Evolutionary conservation across 75 land plant genomes (phyloP), one percentile per base, ranked within the genome.

Genomic region (Larix kaempferi): DNA sequence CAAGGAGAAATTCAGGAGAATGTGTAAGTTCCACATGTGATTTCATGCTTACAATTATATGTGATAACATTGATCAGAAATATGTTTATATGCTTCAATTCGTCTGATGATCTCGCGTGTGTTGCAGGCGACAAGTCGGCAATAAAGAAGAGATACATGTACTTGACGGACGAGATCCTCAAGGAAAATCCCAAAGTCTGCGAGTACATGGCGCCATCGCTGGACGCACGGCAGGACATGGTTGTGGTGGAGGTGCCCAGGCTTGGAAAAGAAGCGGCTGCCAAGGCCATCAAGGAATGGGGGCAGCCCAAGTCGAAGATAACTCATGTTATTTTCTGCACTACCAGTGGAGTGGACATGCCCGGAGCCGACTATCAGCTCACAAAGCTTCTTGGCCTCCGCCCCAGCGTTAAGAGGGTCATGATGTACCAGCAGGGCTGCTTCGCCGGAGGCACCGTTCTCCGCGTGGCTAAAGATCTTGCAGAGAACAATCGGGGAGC

Each of bases 401-500:
- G 17, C 69, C 60, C 77, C 22, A 35, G 61, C 41, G 61, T 25
- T 77, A 82, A 37, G 82, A 67, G 56, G 61, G 77, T 49, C 71
- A 61, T n/a, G 64, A 56, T 17, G 85, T 83, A 71, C 82, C 73
- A 19, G 2, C 57, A 56, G 57, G 57, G 14, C 88, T 84, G 15
- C 79, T 87, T 81, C 75, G 89, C 80, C 56, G 89, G 89, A 25
- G 89, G 82, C 77, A 78, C 89, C 11, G 84, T 82, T 54, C 71
- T 87, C 35, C 87, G 89, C 65, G 57, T 87, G 8, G 89, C 87
- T 64, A 82, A 85, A 76, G 80, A 84, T 74, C 71, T 87, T 3
- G 89, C 89, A 5, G 89, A 87, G 81, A 87, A 84, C 84, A 84
- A 84, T 81, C 44, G 5, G 65, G 80, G 78, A 12, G 89, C 89